phyloP scores from a whole-genome alignment of 1,284 basidiomycete species.

The Puccinia triticina region DNA sequence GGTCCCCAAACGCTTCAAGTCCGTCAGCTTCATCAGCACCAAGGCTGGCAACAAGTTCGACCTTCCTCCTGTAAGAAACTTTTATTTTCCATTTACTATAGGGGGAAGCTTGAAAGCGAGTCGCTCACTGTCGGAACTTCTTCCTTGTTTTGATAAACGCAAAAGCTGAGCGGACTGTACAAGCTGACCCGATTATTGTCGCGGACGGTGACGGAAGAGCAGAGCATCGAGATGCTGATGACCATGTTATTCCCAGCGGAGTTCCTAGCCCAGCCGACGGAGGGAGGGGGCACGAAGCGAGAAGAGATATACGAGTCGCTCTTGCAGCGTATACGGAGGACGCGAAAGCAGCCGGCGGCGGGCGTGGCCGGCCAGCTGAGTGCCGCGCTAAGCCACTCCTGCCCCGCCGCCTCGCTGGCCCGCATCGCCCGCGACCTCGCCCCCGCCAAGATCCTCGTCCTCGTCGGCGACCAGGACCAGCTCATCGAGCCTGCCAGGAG shows the following conservation, averaged over 20 bases:
- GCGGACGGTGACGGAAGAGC: background rate
- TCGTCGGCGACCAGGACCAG: conserved; percentile 75
- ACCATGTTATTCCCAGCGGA: conserved; percentile 18
- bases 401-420: conserved; percentile 66
- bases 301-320: background rate
- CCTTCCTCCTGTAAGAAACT: conserved; percentile 18
- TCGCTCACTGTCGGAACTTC: background rate
- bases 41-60: conserved; percentile 65
- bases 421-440: conserved; percentile 67
- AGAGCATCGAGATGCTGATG: conserved; percentile 5
- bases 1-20: conserved; percentile 69
- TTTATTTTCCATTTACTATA: background rate
- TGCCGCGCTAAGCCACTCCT: conserved; percentile 65
- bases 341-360: background rate
- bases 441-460: conserved; percentile 63
- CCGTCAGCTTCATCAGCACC: conserved; percentile 72
- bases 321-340: background rate
- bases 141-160: background rate
- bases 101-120: background rate
- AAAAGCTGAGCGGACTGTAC: conserved; percentile 21
- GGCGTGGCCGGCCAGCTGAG: conserved; percentile 30
- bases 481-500: conserved; percentile 70
- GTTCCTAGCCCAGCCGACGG: background rate
- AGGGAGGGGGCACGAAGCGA: background rate
- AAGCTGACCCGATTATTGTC: conserved; percentile 1